Base-by-base conservation (phyloP, 345 rosid species). In the Citrus mangshanensis region DNA sequence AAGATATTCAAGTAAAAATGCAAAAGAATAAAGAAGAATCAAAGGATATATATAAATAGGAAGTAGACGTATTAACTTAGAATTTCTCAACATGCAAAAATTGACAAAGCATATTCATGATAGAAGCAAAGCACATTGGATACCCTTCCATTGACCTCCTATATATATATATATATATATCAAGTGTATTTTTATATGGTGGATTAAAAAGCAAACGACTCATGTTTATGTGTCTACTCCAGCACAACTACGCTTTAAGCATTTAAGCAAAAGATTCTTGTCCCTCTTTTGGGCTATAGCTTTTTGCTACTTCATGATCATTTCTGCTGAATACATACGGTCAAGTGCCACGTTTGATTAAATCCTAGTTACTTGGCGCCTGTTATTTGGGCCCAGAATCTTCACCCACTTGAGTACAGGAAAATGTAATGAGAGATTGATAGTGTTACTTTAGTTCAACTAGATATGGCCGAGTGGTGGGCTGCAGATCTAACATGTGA, bases 201-300 rank as follows among this genome's bases (percentile, higher is more conserved):
- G 70, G 78, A 28, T 18, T 62, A 19, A 63, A 75, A 64, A 75
- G 78, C 62, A 75, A 64, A 69, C 60, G 7, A 18, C 16, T 22
- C 38, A 28, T 16, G 18, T 61, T 14, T 28, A 40, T 62, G 19
- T n/a, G 72, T 76, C 72, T 66, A 71, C 51, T 55, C 64, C 21
- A n/a, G 6, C 72, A 32, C 19, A 60, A 9, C 32, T 13, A 64
- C 25, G 72, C 55, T 76, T 66, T 76, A 76, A 35, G 64, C 54
- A 70, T 13, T 13, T 51, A 51, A 54, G 58, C 58, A 54, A 54
- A 67, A 67, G 68, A 64, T 64, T 46, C 61, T 64, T 75, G 70
- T 63, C 46, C 3, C 42, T 40, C 61, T 75, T 76, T 76, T 76
- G 38, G 37, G 38, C 12, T 8, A 35, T 6, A 55, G 55, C 54